phyloP scores from a whole-genome alignment of 2,329 filamentous ascomycete genomes.

The Aspergillus sp. region DNA sequence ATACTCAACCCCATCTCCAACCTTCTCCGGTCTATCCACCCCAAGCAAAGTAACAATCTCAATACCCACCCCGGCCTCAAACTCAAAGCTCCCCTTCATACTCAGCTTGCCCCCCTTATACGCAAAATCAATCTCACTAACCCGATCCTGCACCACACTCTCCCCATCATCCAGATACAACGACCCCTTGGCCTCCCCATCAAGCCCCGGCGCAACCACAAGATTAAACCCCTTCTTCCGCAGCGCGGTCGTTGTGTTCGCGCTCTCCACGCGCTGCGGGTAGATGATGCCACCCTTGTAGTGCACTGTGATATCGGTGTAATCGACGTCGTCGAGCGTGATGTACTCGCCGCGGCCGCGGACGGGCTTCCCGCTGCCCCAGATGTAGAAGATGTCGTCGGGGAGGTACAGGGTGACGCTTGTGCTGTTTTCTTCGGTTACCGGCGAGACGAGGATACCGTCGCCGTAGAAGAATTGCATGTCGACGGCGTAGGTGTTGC shows the following conservation, averaged over 20 bases:
- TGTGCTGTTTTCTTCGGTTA: constrained; percentile 53
- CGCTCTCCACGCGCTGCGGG: constrained; percentile 52
- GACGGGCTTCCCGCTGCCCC: constrained; percentile 52
- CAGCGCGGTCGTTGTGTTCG: constrained; percentile 61
- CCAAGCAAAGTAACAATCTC: background rate
- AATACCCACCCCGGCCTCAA: background rate
- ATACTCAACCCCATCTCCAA: too few relatives aligned
- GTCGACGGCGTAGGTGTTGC: constrained; percentile 52
- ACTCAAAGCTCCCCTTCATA: background rate
- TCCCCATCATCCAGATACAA: constrained; percentile 3
- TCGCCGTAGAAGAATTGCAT: constrained; percentile 63
- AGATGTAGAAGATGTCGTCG: constrained; percentile 61
- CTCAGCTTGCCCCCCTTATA: background rate
- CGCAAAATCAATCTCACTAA: background rate
- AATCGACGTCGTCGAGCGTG: constrained; percentile 46
- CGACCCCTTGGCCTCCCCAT: constrained; percentile 56
- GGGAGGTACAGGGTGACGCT: constrained; percentile 58
- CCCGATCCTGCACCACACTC: background rate
- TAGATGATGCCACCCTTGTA: constrained; percentile 63
- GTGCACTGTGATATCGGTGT: constrained; percentile 61
- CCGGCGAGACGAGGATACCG: constrained; percentile 57
- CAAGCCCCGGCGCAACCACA: constrained; percentile 62
- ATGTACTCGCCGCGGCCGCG: constrained; percentile 47
- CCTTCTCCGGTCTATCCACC: too few relatives aligned
- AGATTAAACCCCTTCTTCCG: constrained; percentile 67